Conservation (phyloP, 768 basidiomycete species). For the Vararia minispora region DNA sequence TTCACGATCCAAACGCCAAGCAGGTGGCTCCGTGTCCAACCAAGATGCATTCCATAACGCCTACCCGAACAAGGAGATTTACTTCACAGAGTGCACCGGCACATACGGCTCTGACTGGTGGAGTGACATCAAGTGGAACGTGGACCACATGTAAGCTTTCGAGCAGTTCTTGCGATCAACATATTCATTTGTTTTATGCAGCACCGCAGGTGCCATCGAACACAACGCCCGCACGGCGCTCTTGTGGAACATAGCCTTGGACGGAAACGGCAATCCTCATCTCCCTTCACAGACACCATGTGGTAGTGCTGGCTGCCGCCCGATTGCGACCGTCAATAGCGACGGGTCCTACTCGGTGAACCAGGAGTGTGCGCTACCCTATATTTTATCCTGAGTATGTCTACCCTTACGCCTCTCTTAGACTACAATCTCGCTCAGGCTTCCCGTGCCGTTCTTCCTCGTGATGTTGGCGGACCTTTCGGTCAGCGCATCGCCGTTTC, state of each 20-base stretch:
- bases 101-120: constrained; percentile 65
- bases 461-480: constrained; percentile 55
- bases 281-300: constrained; percentile 58
- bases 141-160: constrained; percentile 48
- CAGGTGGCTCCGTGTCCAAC: constrained; percentile 36
- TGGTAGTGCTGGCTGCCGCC: constrained; percentile 48
- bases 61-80: constrained; percentile 48
- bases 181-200: constrained; percentile 8
- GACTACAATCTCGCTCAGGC: constrained; percentile 68
- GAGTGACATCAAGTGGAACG: constrained; percentile 73
- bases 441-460: constrained; percentile 61
- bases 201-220: constrained; percentile 31
- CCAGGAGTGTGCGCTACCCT: constrained; percentile 47
- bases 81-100: constrained; percentile 55
- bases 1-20: no score
- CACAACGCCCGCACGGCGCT: constrained; percentile 36
- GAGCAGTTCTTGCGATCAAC: constrained; percentile 16
- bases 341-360: constrained; percentile 54
- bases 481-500: constrained; percentile 57
- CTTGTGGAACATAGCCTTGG: constrained; percentile 71
- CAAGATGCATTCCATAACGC: constrained; percentile 46
- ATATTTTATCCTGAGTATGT: not conserved
- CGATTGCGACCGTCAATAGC: constrained; percentile 54
- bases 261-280: constrained; percentile 50
- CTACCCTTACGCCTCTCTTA: constrained; percentile 13